Percentiles rank a stretch among this genome's conserved stretches.
Conservation (phyloP, 106 monocot species). For the Dendrobium catenatum region DNA sequence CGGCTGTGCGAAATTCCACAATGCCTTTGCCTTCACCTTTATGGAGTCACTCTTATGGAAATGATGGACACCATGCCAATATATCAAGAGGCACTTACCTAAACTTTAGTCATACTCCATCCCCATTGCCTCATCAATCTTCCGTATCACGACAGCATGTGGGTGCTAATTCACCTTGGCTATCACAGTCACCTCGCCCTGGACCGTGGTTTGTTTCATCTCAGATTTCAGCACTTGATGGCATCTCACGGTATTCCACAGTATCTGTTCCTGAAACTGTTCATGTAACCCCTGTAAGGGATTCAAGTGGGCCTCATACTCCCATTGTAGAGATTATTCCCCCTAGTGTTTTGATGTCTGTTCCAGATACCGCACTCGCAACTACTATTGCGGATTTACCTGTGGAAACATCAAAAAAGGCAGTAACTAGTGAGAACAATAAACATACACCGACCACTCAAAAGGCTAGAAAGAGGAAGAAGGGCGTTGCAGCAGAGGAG, state of each 20-base stretch:
- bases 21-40: constrained; percentile 43
- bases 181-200: constrained; percentile 29
- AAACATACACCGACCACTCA: constrained; percentile 26
- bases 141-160: constrained; percentile 37
- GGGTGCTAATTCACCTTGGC: constrained; percentile 30
- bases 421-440: constrained; percentile 11
- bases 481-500: constrained; percentile 10
- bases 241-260: constrained; percentile 20
- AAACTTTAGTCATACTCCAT: constrained; percentile 43
- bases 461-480: constrained; percentile 63
- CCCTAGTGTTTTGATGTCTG: constrained; percentile 30
- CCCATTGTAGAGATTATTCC: constrained; percentile 29
- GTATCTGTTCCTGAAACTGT: constrained; percentile 35
- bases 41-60: constrained; percentile 23
- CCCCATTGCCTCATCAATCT: constrained; percentile 49
- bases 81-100: constrained; percentile 37
- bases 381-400: constrained; percentile 15
- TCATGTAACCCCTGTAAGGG: constrained; percentile 31
- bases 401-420: constrained; percentile 24
- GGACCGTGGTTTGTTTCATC: constrained; percentile 35
- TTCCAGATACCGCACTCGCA: constrained; percentile 12
- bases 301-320: constrained; percentile 22
- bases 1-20: constrained; percentile 21
- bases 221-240: constrained; percentile 31
- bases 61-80: constrained; percentile 30